Evolutionary conservation across 495 filamentous ascomycete species (phyloP), one percentile per base, ranked within the genome.

Genomic region (Corynascus novoguineensis): DNA sequence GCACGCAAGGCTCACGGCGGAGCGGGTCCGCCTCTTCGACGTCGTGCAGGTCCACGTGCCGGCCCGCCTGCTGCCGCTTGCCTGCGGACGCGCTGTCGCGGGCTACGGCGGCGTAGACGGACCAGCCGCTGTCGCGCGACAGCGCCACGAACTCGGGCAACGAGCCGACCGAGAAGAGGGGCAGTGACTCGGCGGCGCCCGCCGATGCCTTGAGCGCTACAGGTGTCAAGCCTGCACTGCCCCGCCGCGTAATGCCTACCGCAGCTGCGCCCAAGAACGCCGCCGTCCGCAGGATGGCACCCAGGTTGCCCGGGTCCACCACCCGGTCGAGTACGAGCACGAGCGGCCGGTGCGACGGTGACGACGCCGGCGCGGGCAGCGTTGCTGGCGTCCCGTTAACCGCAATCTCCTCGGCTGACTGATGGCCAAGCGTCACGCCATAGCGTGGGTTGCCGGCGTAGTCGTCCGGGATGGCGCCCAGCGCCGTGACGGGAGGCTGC

Each of bases 251-350:
- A 55, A 89, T 82, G 9, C 80, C 78, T 42, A 95, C 73, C 7
- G 87, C 89, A 56, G 89, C 85, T 14, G 87, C 85, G 35, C 93
- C 93, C 4, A 96, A 80, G 70, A 89, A 98, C 63, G 87, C 84
- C 5, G 89, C 88, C 21, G 88, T 86, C 21, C 93, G 87, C 31
- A 97, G 75, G 55, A 97, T 95, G 3, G 85, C 86, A 27, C 93
- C 93, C 3, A 97, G 74, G 68, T 98, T 98, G 1, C 89, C 91
- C 3, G 89, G 84, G 70, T 98, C 92, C 9, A 88, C 65, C 44
- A 98, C 83, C n/a, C 84, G 83, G 61, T 98, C 89, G 29, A 98
- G 78, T 42, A 98, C 83, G n/a, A 84, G 83, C 60, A 97, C 88
- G 29, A 98, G 78, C 0, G 93, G 93, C 53, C 84, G 85, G 57